Base-by-base conservation (phyloP, 805 yeast genomes). In the Ogataea trehaloabstinens region DNA sequence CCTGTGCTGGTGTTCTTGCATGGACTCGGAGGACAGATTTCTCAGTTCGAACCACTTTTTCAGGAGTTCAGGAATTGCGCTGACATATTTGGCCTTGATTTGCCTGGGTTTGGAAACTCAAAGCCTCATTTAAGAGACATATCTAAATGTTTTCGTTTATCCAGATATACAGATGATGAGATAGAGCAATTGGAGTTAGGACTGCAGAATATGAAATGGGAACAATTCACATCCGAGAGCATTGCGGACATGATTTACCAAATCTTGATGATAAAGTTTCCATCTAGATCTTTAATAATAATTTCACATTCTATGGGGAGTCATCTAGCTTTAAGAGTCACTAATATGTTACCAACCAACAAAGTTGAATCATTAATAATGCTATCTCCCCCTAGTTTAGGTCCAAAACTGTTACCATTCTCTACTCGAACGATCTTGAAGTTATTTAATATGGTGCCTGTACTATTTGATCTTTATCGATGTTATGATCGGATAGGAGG, bases 11-110 rank as follows among this genome's bases (percentile, higher is more conserved):
- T 87, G 2, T 76, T 88, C 40, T 55, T 90, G 15, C 97, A 89
- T 64, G 98, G 98, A 0, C 61, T 91, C 16, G 98, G 97, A 1
- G 98, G 98, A 2, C 91, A 82, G 51, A 67, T 85, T 56, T 77
- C 87, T 17, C 96, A 89, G 58, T 90, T 90, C 58, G 93, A 85
- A 52, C 80, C 82, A 1, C 63, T 86, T 27, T 62, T 86, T 56
- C 80, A 78, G 19, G 67, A 77, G 36, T 75, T 85, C 48, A 65
- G 82, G 24, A 79, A 76, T 47, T 74, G 80, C 45, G 74, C 78
- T 44, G 82, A 78, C 40, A 73, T 88, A 15, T 54, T 85, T 28
- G 76, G 90, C 0, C 49, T 90, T 12, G 98, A 90, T 57, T 64
- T 89, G 36, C 96, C 96, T 1, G 98, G 97, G 0, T 87, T 87